A percentile compares a stretch with the other conserved stretches of the same genome.
Conservation (phyloP, 495 filamentous ascomycete species). For the Penicillium robsamsonii region DNA sequence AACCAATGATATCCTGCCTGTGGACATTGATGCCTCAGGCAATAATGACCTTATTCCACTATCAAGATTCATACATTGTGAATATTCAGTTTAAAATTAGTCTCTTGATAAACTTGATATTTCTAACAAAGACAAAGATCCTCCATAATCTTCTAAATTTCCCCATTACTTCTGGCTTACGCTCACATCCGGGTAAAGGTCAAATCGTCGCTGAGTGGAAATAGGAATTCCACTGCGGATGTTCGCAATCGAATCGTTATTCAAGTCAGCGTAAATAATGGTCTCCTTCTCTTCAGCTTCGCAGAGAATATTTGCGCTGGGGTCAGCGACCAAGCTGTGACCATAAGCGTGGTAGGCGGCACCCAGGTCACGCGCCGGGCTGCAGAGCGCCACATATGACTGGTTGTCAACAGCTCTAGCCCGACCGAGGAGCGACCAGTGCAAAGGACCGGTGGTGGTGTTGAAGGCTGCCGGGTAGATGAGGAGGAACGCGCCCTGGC, state of each 20-base stretch:
- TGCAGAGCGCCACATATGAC: constrained; percentile 88
- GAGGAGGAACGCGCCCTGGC: constrained; percentile 76
- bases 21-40: background rate
- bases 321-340: constrained; percentile 83
- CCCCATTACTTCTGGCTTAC: constrained; percentile 20
- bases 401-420: constrained; percentile 93
- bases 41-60: background rate
- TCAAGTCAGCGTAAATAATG: constrained; percentile 73
- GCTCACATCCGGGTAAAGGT: constrained; percentile 92
- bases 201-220: constrained; percentile 81
- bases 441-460: constrained; percentile 82
- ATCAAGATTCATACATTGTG: background rate
- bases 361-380: constrained; percentile 75
- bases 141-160: background rate
- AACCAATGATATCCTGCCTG: background rate
- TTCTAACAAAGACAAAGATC: background rate
- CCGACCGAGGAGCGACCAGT: constrained; percentile 82
- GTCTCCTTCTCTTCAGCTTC: constrained; percentile 74
- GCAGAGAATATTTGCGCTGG: constrained; percentile 76
- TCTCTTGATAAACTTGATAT: background rate
- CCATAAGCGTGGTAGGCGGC: constrained; percentile 88
- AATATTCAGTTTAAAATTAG: background rate
- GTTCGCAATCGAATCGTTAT: constrained; percentile 67
- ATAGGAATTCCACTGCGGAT: constrained; percentile 83
- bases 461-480: constrained; percentile 97